Percentiles rank a stretch among this genome's conserved stretches.
These are phyloP conservation scores for Grosmannia huntii DNA, from an alignment of 2,329 filamentous ascomycete species.

Conservation along the genomic window DNA sequence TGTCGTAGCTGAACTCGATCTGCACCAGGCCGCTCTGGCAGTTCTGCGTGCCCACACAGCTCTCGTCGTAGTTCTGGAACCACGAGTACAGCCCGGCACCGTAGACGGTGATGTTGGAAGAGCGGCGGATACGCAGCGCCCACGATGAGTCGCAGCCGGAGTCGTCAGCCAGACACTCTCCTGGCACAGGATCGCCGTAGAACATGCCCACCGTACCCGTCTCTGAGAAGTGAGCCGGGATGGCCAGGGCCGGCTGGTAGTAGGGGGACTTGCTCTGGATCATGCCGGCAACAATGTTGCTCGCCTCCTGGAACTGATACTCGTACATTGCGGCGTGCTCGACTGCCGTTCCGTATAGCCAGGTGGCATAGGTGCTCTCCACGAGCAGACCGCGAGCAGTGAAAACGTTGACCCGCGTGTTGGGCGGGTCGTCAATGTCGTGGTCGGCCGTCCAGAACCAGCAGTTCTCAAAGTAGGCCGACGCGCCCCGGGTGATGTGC, in stretches of 20 bases:
- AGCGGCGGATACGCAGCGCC: background rate
- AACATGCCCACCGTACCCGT: slow-evolving; percentile 16
- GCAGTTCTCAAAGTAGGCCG: no score
- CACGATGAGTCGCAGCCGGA: slow-evolving; percentile 39
- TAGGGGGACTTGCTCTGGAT: slow-evolving; percentile 30
- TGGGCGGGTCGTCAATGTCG: no score
- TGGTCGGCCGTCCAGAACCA: no score
- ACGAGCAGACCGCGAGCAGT: slow-evolving; percentile 9
- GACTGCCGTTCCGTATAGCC: slow-evolving; percentile 27
- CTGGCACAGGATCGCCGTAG: slow-evolving; percentile 21
- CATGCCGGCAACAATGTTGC: slow-evolving; percentile 32
- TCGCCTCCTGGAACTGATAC: slow-evolving; percentile 31
- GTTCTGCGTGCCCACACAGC: background rate
- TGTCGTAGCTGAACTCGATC: no score
- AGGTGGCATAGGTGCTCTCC: slow-evolving; percentile 17
- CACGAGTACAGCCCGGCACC: slow-evolving; percentile 47
- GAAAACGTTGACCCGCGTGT: no score
- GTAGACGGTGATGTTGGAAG: slow-evolving; percentile 34
- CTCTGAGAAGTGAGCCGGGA: background rate
- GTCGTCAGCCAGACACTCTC: slow-evolving; percentile 37
- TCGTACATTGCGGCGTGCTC: slow-evolving; percentile 35
- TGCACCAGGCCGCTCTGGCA: slow-evolving; percentile 7
- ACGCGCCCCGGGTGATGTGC: no score
- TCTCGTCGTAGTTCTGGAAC: slow-evolving; percentile 43
- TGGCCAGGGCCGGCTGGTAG: slow-evolving; percentile 47